Evolutionary conservation across 345 rosid species (phyloP), one percentile per base, ranked within the genome.

Genomic region (Linum usitatissimum): DNA sequence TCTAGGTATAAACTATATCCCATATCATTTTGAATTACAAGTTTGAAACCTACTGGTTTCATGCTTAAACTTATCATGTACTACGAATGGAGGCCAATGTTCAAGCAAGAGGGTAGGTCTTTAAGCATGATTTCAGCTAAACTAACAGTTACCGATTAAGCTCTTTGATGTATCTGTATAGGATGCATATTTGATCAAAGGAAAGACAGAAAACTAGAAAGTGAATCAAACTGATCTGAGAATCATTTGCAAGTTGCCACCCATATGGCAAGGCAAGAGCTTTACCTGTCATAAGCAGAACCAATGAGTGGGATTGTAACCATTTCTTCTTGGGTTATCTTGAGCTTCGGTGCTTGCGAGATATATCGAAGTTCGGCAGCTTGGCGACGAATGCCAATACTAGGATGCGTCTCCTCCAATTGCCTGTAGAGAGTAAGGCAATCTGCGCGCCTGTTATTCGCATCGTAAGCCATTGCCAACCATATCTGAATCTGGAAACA

Each of bases 381-480:
- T 75, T 92, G 98, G 28, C 96, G 96, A 30, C 90, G 86, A 30
- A 92, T 92, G 76, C 88, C 84, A 68, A 71, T 58, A 67, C 80
- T 81, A 0, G 97, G 98, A 19, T 92, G 98, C 73, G 64, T 77
- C 81, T 70, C 72, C 83, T 92, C 98, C 78, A 92, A 64, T 72
- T 89, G 91, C 76, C 64, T 76, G 81, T 89, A 92, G 70, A 92
- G 93, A 63, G 77, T 83, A 70, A 92, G 89, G 80, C 98, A 89
- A 71, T 92, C 97, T 6, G 65, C 68, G 20, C 87, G 96, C 55
- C 97, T 93, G 62, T 85, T 84, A 71, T 85, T 89, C 58, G 98
- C 97, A 75, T 89, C 98, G 59, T 92, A 92, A 56, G 97, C 98
- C 98, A 92, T 89, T 30, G 93, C 98, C 59, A 92, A 76, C 98